Conservation (phyloP, 768 basidiomycete genomes). For the Hypsizygus marmoreus region DNA sequence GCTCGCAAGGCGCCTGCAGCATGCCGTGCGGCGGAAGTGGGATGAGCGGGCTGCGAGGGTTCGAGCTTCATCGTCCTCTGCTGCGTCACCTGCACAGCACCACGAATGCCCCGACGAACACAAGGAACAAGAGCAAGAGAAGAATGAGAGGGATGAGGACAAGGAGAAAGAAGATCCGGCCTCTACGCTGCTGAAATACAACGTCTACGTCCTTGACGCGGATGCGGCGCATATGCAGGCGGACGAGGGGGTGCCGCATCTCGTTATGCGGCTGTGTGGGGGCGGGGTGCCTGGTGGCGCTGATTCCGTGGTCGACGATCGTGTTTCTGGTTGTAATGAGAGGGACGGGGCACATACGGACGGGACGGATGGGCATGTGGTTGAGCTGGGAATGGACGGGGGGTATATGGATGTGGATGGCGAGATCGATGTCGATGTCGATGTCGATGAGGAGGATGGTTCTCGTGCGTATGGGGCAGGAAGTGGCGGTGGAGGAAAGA, state of each 20-base stretch:
- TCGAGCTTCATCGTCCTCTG: no score
- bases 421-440: constrained; percentile 11
- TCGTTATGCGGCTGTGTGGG: constrained; percentile 53
- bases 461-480: constrained; percentile 22
- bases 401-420: constrained; percentile 16
- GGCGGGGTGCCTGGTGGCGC: constrained; percentile 34
- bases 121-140: neutral
- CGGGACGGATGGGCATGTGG: constrained; percentile 40
- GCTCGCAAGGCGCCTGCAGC: constrained; percentile 66
- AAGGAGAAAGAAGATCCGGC: constrained; percentile 4
- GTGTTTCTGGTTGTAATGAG: no score
- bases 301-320: constrained; percentile 1
- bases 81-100: neutral
- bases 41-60: constrained; percentile 43
- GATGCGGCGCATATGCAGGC: constrained; percentile 29
- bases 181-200: constrained; percentile 53
- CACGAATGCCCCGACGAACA: neutral
- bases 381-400: constrained; percentile 27
- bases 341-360: constrained; percentile 39
- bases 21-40: constrained; percentile 61
- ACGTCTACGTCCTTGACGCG: constrained; percentile 77
- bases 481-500: constrained; percentile 24
- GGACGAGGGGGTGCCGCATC: constrained; percentile 38
- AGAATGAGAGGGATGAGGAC: constrained; percentile 5
- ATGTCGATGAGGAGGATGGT: constrained; percentile 11